Base-by-base conservation (phyloP, 176 grass and related monocot species). In the Ensete ventricosum region DNA sequence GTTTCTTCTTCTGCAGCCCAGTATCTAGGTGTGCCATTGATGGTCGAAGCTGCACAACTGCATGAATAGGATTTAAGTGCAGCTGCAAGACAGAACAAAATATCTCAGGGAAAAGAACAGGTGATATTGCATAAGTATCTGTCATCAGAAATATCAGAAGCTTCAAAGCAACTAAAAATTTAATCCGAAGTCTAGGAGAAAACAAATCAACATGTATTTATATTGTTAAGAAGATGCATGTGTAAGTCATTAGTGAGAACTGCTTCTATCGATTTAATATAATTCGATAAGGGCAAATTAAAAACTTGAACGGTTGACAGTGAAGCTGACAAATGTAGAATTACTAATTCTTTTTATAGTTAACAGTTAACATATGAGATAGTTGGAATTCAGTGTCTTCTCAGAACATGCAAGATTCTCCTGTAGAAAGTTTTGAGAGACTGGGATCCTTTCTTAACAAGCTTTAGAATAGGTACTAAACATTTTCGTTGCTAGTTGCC, bases 21-120 rank as follows among this genome's bases (percentile, higher is more conserved):
- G 76, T 63, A 86, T 82, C 57, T 77, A 84, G 7, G 84, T 89
- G 70, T 14, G 63, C 78, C 77, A 83, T 87, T 73, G 84, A 80
- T 58, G 94, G 90, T 60, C 90, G 76, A 69, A 98, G 29, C 74
- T 93, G 90, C 74, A 89, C 78, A 19, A 89, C 80, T 73, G 85
- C 83, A 89, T 98, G 78, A 83, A 98, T 82, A 73, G 80, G 85
- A 83, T 93, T 98, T 73, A 98, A 73, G 85, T 93, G 75, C 73
- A 98, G 72, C 93, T 96, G 85, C 9, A 63, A 80, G 75, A 88
- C 0, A 84, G 76, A 80, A 25, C 62, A 85, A 83, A 75, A 67
- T 9, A 80, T 43, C 34, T 43, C 6, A 43, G 34, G 34, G 34
- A 80, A 24, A 64, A 84, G 84, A 63, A 74, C 11, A 58, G 25